Percentiles rank a stretch among this genome's conserved stretches.
Conservation (phyloP, 805 yeast species). For the Soucietia sequanensis region DNA sequence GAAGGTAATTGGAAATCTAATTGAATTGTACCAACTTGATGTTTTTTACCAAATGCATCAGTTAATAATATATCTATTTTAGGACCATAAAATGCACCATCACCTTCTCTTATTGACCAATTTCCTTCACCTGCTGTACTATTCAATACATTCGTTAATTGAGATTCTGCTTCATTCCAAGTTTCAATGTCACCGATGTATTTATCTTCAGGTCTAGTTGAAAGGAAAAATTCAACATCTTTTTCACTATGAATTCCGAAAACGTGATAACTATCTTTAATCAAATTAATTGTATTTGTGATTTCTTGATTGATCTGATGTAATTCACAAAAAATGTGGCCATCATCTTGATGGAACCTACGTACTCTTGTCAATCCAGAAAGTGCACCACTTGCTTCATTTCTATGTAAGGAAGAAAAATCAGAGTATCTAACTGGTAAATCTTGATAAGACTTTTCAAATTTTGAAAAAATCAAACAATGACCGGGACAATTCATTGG, state of each 20-base stretch:
- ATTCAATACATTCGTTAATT: slow-evolving; percentile 59
- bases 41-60: slow-evolving; percentile 77
- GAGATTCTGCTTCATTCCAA: slow-evolving; percentile 82
- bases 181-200: slow-evolving; percentile 73
- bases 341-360: slow-evolving; percentile 97
- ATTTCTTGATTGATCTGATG: slow-evolving; percentile 79
- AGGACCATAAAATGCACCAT: slow-evolving; percentile 97
- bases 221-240: slow-evolving; percentile 61
- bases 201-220: slow-evolving; percentile 79
- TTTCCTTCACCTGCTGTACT: slow-evolving; percentile 42
- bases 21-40: slow-evolving; percentile 95
- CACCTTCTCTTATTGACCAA: slow-evolving; percentile 85
- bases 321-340: slow-evolving; percentile 87
- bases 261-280: slow-evolving; percentile 69
- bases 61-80: slow-evolving; percentile 83
- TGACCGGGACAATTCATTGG: slow-evolving; percentile 98
- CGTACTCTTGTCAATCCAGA: slow-evolving; percentile 92
- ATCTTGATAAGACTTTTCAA: slow-evolving; percentile 80
- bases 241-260: slow-evolving; percentile 53
- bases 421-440: slow-evolving; percentile 84
- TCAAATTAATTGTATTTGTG: slow-evolving; percentile 62
- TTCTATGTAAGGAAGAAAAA: slow-evolving; percentile 88
- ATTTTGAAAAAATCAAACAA: slow-evolving; percentile 74
- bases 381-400: slow-evolving; percentile 92
- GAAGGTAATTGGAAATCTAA: slow-evolving; percentile 92